Base-by-base conservation (phyloP, 2,329 filamentous ascomycete species). In the Akanthomyces uredinophilus region DNA sequence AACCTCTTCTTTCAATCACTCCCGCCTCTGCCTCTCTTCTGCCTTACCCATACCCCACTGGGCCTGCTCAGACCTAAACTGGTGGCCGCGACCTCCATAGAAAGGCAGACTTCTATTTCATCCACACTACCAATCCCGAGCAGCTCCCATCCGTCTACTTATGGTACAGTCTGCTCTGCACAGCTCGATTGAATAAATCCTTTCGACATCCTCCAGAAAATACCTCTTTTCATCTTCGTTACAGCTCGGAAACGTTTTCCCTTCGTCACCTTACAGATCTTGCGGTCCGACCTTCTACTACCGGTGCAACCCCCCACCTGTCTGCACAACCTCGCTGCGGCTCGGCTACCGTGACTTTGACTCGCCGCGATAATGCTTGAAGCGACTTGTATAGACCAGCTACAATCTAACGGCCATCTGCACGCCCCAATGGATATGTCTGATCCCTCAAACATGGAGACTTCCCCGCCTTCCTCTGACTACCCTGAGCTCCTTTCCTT, bases 401-500 rank as follows among this genome's bases (percentile, higher is more conserved):
- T 60, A 13, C 37, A 27, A 10, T 35, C 47, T n/a, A 18, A 5
- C 56, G 35, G 22, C 46, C 43, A 46, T 18, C 46, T 53, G 4
- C 13, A 47, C 7, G 49, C 35, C n/a, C 57, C 47, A 18, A 53
- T 60, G 57, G 57, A 53, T 20, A 51, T 60, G 1, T 52, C 57
- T 4, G 57, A 60, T 35, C 18, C 47, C 16, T 44, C 49, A 22
- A 53, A 47, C 7, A 46, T 37, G 13, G 49, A 27, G 20, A 27
- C 57, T 37, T 60, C 57, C 13, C 57, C 46, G 2, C 43, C 37
- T 14, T 53, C 52, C 43, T 60, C 52, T 24, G 58, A 50, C 37
- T 60, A 56, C 22, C 46, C 58, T 35, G 59, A 54, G 27, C 43
- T 63, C 22, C 22, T 60, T 18, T 46, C 57, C 8, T 64, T 51